Base-by-base conservation (phyloP, 2,329 filamentous ascomycete genomes). In the Xylariaceae sp. region DNA sequence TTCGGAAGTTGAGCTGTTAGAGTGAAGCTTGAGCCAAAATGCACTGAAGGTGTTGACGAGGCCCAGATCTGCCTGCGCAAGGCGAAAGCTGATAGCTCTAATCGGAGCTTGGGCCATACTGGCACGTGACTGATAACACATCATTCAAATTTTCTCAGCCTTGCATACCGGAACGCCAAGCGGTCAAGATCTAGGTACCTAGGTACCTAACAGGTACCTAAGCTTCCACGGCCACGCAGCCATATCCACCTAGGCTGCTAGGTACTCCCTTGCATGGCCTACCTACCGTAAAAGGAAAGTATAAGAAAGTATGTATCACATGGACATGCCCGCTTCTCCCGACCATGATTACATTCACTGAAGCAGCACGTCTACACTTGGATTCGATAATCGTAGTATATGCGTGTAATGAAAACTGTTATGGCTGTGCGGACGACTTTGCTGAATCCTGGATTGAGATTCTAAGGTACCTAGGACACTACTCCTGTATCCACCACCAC, bases 11-110 rank as follows among this genome's bases (percentile, higher is more conserved):
- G 46, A 64, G 43, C n/a, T 59, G 47, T 10, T 14, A 41, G 19
- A 48, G 40, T 54, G 50, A 54, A 61, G 57, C 58, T 61, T 40
- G n/a, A 49, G 46, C 37, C 48, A 56, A 59, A 62, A 50, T 50
- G 23, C 40, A 40, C 14, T 26, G 23, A 41, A 9, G 19, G 37
- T 52, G 63, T 65, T 65, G 63, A 65, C 63, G 63, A 63, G 40
- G 63, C 63, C 55, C 44, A 44, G 62, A 49, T 65, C 63, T 65
- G 63, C 63, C 63, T 65, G 60, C 56, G 48, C n/a, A 52, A 49
- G 12, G 19, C 19, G 44, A 26, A 26, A 60, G 60, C 60, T 29
- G 20, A 7, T 14, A 29, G 23, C 26, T 29, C 18, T 51, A 48
- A 59, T 59, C 59, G 56, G 44, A 59, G 56, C 59, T 61, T 20